Conservation (phyloP, 352 stramenopile genomes). For the Phytophthora idaei region DNA sequence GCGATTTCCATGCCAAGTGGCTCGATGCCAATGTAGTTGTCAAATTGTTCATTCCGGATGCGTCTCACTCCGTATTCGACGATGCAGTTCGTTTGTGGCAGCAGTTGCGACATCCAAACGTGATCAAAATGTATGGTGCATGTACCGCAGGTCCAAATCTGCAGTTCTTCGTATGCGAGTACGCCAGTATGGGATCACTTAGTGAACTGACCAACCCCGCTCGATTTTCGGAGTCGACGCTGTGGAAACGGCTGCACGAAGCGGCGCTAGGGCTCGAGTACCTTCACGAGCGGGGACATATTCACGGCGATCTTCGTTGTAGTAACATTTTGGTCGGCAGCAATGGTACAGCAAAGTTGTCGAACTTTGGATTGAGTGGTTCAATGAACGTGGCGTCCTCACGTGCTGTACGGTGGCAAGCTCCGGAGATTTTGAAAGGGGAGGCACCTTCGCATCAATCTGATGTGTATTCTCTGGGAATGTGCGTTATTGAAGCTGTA, state of each 20-base stretch:
- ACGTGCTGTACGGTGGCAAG: conserved; percentile 13
- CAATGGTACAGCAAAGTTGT: conserved; percentile 6
- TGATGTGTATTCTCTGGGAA: conserved; percentile 30
- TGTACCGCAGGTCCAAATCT: conserved; percentile 9
- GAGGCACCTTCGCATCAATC: conserved; percentile 2
- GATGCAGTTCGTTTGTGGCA: conserved; percentile 17
- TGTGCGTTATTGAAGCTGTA: conserved; percentile 33
- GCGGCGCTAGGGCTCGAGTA: conserved; percentile 8
- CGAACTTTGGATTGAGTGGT: conserved; percentile 8
- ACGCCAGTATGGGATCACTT: conserved; percentile 7
- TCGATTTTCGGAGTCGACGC: neutral
- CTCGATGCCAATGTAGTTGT: conserved; percentile 20
- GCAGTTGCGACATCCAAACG: conserved; percentile 24
- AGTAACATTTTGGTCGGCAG: conserved; percentile 12
- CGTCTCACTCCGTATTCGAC: neutral
- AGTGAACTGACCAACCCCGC: neutral
- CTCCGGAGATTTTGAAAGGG: conserved; percentile 17
- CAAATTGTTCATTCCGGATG: conserved; percentile 15
- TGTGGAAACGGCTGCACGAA: conserved; percentile 19
- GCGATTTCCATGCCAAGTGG: conserved; percentile 23
- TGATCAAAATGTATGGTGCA: conserved; percentile 28
- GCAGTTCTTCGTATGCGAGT: conserved; percentile 28
- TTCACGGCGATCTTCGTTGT: conserved; percentile 9
- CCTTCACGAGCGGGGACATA: conserved; percentile 8
- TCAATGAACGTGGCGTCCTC: neutral